Base-by-base conservation (phyloP, 1,284 basidiomycete species). In the Inonotus hispidus region DNA sequence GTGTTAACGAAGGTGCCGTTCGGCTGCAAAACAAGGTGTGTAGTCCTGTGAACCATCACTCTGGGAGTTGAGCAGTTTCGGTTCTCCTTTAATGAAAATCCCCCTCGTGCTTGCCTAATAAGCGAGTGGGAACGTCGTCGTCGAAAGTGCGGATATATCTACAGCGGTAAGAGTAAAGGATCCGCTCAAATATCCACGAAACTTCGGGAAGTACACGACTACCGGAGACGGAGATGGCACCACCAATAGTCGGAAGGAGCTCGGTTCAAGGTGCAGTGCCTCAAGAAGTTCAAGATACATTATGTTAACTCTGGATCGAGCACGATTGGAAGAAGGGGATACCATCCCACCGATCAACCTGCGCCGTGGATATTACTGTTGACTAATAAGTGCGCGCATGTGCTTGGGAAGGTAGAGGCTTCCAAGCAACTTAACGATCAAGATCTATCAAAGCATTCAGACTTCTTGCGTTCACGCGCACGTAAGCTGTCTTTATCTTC, bases 401-500 rank as follows among this genome's bases (percentile, higher is more conserved):
- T 49, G 32, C 47, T 57, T 61, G 55, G 60, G 55, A 61, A 57
- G 32, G 5, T 57, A 27, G 29, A 16, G 54, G n/a, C 56, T 56
- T 52, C 38, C 32, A 49, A 43, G 53, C 46, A n/a, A 25, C 32
- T 32, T 46, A 52, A n/a, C 49, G 60, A 52, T 53, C 39, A 54
- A 46, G 45, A 54, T 53, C 43, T 46, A 58, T 58, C 52, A 58
- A 47, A 38, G 56, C 56, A 46, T 46, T 58, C 38, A 61, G 49
- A 29, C 35, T 32, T 27, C 21, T 35, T 29, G 35, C 37, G 52
- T 59, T 55, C 61, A 37, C 57, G 57, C 56, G 57, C 45, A 62
- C 61, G 61, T 62, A 62, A 62, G 27, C 56, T 37, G 25, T 45
- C 56, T 45, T 7, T 43, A 43, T 41, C 50, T 49, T 53, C 50